phyloP scores from a whole-genome alignment of 805 yeast species.

The Candida oleophila region DNA sequence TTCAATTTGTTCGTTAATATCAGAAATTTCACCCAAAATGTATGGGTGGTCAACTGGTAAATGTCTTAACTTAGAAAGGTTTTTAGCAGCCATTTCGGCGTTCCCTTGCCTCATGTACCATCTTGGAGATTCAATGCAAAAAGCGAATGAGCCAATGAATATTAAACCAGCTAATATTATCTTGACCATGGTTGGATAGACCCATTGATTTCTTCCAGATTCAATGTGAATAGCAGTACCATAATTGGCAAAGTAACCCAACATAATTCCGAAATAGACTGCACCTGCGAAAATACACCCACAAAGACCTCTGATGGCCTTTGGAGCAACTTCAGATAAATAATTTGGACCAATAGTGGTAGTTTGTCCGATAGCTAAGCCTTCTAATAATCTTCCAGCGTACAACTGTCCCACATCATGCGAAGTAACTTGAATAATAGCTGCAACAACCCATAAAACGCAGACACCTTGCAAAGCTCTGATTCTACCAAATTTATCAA shows the following conservation, averaged over 20 bases:
- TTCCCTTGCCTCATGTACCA: slow-evolving; percentile 47
- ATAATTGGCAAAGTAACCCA: slow-evolving; percentile 49
- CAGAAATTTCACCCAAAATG: slow-evolving; percentile 49
- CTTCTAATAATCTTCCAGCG: slow-evolving; percentile 56
- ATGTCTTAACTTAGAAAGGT: slow-evolving; percentile 43
- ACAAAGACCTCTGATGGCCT: slow-evolving; percentile 50
- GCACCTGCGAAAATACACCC: slow-evolving; percentile 56
- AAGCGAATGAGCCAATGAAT: slow-evolving; percentile 37
- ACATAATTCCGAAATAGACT: slow-evolving; percentile 53
- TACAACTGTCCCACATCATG: slow-evolving; percentile 48
- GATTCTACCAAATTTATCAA: slow-evolving; percentile 52
- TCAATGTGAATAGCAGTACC: slow-evolving; percentile 50
- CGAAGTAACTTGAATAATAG: slow-evolving; percentile 49
- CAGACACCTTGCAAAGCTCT: slow-evolving; percentile 46
- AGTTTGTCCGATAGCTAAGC: slow-evolving; percentile 57
- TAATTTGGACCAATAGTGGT: slow-evolving; percentile 57
- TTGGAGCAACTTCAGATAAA: slow-evolving; percentile 53
- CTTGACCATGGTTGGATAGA: slow-evolving; percentile 49
- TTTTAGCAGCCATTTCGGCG: slow-evolving; percentile 38
- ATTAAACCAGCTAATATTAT: slow-evolving; percentile 48
- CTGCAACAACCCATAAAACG: slow-evolving; percentile 44
- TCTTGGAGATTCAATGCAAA: slow-evolving; percentile 51
- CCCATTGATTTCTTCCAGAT: slow-evolving; percentile 46
- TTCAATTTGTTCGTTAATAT: slow-evolving; percentile 47
- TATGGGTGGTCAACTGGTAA: slow-evolving; percentile 48